These are phyloP conservation scores for Melastoma candidum DNA, from an alignment of 441 rosid genomes.

Conservation along the genomic window DNA sequence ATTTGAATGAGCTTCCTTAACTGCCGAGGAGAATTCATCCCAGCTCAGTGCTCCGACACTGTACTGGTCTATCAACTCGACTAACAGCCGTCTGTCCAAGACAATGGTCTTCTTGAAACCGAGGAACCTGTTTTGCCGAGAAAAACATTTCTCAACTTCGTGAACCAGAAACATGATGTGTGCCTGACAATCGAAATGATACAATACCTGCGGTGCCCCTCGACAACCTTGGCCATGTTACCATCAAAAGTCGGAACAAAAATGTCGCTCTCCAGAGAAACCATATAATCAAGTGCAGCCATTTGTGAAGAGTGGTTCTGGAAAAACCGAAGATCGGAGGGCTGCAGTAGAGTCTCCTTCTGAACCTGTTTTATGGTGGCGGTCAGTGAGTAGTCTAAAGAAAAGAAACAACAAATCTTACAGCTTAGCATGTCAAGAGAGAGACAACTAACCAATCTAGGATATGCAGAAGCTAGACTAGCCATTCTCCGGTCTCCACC, in stretches of 20 bases:
- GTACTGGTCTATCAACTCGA: constrained; percentile 67
- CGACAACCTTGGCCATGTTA: constrained; percentile 96
- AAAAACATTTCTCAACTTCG: constrained; percentile 4
- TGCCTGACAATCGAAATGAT: not conserved
- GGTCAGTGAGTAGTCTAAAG: constrained; percentile 1
- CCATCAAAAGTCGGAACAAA: constrained; percentile 91
- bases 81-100: constrained; percentile 59
- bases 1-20: constrained; percentile 51
- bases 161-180: not conserved
- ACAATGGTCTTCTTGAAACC: constrained; percentile 76
- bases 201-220: constrained; percentile 88
- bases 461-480: constrained; percentile 54
- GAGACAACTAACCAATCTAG: constrained; percentile 53
- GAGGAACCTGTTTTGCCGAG: constrained; percentile 39
- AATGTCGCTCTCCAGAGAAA: constrained; percentile 80
- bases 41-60: constrained; percentile 47
- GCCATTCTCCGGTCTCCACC: constrained; percentile 75
- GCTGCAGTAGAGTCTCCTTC: constrained; percentile 70
- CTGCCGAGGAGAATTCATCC: constrained; percentile 67
- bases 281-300: constrained; percentile 93
- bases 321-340: constrained; percentile 68
- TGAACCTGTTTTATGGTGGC: constrained; percentile 45
- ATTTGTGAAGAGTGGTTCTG: constrained; percentile 93
- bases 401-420: constrained; percentile 1
- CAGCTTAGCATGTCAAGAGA: constrained; percentile 10